Base-by-base conservation (phyloP, 305 asterid genomes). In the Rubia peregrina region DNA sequence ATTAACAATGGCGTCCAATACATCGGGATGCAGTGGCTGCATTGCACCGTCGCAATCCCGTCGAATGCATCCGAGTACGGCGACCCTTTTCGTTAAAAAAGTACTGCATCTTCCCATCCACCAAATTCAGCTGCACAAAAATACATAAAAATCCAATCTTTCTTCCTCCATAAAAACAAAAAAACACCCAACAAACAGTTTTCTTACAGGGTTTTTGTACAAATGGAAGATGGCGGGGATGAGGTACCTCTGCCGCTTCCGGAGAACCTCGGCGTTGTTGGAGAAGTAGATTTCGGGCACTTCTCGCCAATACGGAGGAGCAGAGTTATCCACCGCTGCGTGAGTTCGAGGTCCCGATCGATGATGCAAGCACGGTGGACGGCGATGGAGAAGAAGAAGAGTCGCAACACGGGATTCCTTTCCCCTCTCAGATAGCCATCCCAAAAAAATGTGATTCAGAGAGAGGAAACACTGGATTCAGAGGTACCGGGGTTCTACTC, bases 21-120 rank as follows among this genome's bases (percentile, higher is more conserved):
- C 96, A 3, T 84, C 90, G 51, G 98, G 96, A 78, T 92, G 70
- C 96, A 92, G 68, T 92, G 98, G 11, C 98, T 96, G 77, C 94
- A 87, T 46, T 85, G 81, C 26, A 92, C 96, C 9, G 96, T 88
- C 46, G 96, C 96, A 16, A 89, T 84, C 24, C 93, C 96, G 4
- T 87, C 96, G 61, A 83, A 89, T 9, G 87, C 93, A 78, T 89
- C 96, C 80, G 87, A 70, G 73, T 87, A 89, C 93, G 76, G 76
- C 88, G 72, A 30, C 93, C 93, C 73, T 75, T 79, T 0, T 85
- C 89, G 66, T 89, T 91, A 68, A 84, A 87, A 65, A 89, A 43
- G 59, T 85, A 87, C 76, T 89, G 96, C 93, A 85, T 87, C 81
- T 87, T 87, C 65, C 93, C 90, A 33, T 89, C 91, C 5, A 87